Base-by-base conservation (phyloP, 495 filamentous ascomycete genomes). In the Diplogelasinospora grovesii region DNA sequence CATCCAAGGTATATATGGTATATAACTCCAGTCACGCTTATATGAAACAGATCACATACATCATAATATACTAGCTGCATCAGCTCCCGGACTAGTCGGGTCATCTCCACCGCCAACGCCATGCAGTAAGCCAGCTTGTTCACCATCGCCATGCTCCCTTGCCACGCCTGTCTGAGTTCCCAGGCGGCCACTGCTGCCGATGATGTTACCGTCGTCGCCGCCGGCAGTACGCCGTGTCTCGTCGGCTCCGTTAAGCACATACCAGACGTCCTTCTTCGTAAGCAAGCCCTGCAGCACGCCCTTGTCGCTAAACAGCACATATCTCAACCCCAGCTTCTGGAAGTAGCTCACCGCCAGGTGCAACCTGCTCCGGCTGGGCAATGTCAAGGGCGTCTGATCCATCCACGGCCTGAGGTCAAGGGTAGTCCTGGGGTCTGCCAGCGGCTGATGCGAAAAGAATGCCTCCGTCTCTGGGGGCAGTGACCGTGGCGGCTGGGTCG, bases 261-360 rank as follows among this genome's bases (percentile, higher is more conserved):
- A 87, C 85, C 88, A 96, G n/a, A 95, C 81, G 64, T 98, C 92
- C 68, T 98, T 97, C 73, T 97, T 97, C 15, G 93, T 98, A 50
- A 97, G 62, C 32, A 98, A 55, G 1, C 92, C 92, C 57, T 85
- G 81, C 27, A 98, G 59, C 22, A 79, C 71, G 7, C 92, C 93
- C 47, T 80, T 76, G 37, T 93, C 82, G 27, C 75, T 74, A 61
- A 97, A 95, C 3, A 97, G 61, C 4, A 98, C 81, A 62, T 97
- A 96, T 24, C 90, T 75, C 29, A 98, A 61, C 14, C 92, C 92
- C 5, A 98, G 73, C 54, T 88, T 89, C 64, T 93, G 86, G 64
- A 98, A 97, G 74, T 97, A 88, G 25, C 77, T 81, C 11, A 90
- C 77, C 3, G 87, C 85, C 22, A 98, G 73, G 52, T 86, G 76